phyloP scores from a whole-genome alignment of 163 green algal genomes.

The Chlorella variabilis region DNA sequence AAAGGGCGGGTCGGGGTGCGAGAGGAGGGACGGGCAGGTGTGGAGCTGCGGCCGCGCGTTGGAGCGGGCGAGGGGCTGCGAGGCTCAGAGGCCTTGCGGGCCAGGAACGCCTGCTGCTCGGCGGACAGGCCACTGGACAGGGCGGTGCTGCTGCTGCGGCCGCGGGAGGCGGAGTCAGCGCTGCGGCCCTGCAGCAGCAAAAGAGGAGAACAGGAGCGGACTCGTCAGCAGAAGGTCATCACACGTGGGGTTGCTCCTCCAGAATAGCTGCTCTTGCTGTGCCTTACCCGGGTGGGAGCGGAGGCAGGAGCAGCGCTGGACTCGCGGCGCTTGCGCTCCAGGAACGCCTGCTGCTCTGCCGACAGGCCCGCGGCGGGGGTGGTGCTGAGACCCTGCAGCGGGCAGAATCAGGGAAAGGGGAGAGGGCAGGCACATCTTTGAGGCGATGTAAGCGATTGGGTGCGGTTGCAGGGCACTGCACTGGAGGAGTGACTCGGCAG shows the following conservation, averaged over 20 bases:
- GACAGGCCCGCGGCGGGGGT: neutral
- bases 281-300: neutral
- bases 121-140: constrained; percentile 5
- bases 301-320: neutral
- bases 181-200: too few species aligned
- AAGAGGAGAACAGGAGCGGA: too few species aligned
- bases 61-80: neutral
- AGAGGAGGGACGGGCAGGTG: neutral
- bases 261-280: neutral
- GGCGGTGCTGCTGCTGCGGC: neutral
- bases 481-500: too few species aligned
- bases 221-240: too few species aligned
- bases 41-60: constrained; percentile 8
- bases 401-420: neutral
- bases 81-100: neutral
- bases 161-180: neutral
- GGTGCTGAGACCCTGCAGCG: neutral
- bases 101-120: constrained; percentile 25
- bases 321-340: constrained; percentile 1
- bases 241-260: neutral
- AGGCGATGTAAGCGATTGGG: too few species aligned
- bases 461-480: too few species aligned
- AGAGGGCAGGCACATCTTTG: too few species aligned
- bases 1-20: neutral
- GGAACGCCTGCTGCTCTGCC: constrained; percentile 7